These are phyloP conservation scores for Colletotrichum sp. DNA, from an alignment of 2,329 filamentous ascomycete species.

Conservation along the genomic window DNA sequence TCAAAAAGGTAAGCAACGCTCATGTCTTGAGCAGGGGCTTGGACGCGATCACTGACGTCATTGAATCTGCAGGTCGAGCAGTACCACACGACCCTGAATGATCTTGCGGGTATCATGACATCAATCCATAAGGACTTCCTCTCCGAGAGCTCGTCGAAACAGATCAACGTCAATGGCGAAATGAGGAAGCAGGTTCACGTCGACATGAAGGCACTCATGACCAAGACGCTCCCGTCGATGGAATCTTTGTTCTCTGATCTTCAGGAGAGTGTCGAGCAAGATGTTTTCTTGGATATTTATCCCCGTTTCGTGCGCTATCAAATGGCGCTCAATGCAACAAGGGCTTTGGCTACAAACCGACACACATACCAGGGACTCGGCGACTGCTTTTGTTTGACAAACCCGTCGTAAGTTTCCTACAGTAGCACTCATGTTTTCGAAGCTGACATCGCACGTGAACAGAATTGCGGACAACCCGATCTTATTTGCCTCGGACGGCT, in stretches of 20 bases:
- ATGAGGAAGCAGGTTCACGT: conserved; percentile 45
- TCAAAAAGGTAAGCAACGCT: conserved; percentile 47
- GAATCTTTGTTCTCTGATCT: conserved; percentile 50
- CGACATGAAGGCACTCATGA: conserved; percentile 52
- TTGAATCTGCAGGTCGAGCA: conserved; percentile 38
- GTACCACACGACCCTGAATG: conserved; percentile 46
- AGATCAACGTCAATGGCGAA: conserved; percentile 45
- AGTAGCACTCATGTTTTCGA: rapidly evolving
- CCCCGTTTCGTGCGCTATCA: conserved; percentile 59
- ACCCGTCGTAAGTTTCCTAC: conserved; percentile 36
- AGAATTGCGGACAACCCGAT: conserved; percentile 53
- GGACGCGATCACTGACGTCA: background rate
- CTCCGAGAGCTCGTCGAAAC: conserved; percentile 33
- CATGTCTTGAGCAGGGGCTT: no score
- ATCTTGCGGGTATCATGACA: conserved; percentile 40
- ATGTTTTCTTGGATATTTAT: conserved; percentile 52
- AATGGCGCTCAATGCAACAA: conserved; percentile 49
- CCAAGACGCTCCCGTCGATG: conserved; percentile 49
- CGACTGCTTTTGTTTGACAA: conserved; percentile 63
- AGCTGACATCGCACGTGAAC: background rate
- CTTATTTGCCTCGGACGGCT: conserved; percentile 54
- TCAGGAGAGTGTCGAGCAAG: conserved; percentile 46
- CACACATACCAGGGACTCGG: conserved; percentile 59
- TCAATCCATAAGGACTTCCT: conserved; percentile 35
- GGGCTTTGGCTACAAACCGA: conserved; percentile 43